phyloP scores from a whole-genome alignment of 2,329 filamentous ascomycete species.

The Trichoderma harzianum region DNA sequence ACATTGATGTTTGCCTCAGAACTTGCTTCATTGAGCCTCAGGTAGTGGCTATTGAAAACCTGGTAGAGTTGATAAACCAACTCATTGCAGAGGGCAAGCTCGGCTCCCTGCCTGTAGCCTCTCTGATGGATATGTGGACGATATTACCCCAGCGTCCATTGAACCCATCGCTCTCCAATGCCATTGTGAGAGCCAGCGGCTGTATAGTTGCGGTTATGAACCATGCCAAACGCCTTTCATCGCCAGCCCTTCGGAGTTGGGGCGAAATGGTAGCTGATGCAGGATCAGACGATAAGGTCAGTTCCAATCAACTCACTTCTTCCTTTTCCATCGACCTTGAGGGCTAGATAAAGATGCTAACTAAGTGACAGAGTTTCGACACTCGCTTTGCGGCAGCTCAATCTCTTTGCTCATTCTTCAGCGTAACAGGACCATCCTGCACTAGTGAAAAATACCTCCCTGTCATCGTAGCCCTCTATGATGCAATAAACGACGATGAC shows the following conservation, averaged over 20 bases:
- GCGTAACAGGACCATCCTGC: conserved; percentile 21
- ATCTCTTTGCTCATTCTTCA: conserved; percentile 53
- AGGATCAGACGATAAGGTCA: conserved; percentile 47
- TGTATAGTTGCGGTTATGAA: conserved; percentile 39
- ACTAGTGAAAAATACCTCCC: conserved; percentile 44
- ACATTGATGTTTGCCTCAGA: conserved; percentile 39
- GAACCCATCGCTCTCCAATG: conserved; percentile 49
- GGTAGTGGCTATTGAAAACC: conserved; percentile 44
- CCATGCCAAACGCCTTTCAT: conserved; percentile 20
- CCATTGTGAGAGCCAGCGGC: conserved; percentile 47
- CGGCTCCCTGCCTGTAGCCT: conserved; percentile 31
- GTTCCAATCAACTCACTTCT: not conserved
- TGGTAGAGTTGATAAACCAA: conserved; percentile 45
- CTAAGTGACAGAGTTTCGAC: conserved; percentile 54
- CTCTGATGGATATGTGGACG: conserved; percentile 41
- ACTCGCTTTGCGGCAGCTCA: conserved; percentile 58
- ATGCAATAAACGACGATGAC: conserved; percentile 83
- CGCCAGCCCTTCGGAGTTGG: conserved; percentile 38
- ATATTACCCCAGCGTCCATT: conserved; percentile 37
- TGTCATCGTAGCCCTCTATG: conserved; percentile 65
- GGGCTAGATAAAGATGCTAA: not conserved
- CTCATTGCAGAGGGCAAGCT: conserved; percentile 31
- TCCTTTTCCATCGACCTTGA: not conserved
- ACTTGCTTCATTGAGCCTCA: conserved; percentile 45
- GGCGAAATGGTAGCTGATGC: conserved; percentile 49